Percentiles rank a stretch among this genome's conserved stretches.
Conservation (phyloP, 495 filamentous ascomycete species). For the Lepidopterella palustris region DNA sequence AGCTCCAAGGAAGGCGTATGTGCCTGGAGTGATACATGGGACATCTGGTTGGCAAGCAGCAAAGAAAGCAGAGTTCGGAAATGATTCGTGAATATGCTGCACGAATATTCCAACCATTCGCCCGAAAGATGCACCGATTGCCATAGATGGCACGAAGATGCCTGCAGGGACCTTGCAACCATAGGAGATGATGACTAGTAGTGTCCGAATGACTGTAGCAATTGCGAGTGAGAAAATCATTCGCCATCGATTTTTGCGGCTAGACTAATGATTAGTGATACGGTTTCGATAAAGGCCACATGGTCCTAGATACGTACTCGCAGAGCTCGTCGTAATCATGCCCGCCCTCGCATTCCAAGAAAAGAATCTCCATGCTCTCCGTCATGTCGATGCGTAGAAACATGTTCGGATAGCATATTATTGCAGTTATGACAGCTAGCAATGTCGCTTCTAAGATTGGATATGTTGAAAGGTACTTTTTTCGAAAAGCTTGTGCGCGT, state of each 20-base stretch:
- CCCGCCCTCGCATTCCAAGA: slow-evolving; percentile 86
- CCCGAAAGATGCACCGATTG: slow-evolving; percentile 89
- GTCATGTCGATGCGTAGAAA: slow-evolving; percentile 98
- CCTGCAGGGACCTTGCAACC: slow-evolving; percentile 97
- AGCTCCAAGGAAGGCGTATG: slow-evolving; percentile 90
- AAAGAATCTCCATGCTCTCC: slow-evolving; percentile 96
- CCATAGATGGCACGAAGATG: slow-evolving; percentile 98
- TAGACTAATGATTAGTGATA: slow-evolving; percentile 16
- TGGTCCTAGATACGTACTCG: slow-evolving; percentile 48
- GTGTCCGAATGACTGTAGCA: slow-evolving; percentile 73
- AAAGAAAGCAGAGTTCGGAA: slow-evolving; percentile 78
- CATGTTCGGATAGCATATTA: slow-evolving; percentile 93
- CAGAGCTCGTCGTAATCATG: slow-evolving; percentile 91
- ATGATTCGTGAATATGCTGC: slow-evolving; percentile 77
- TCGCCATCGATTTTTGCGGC: slow-evolving; percentile 58
- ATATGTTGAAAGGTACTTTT: slow-evolving; percentile 83
- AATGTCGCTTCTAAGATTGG: slow-evolving; percentile 83
- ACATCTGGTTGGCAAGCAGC: slow-evolving; percentile 80
- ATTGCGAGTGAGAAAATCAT: slow-evolving; percentile 75
- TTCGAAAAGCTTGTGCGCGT: slow-evolving; percentile 82
- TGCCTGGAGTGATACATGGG: slow-evolving; percentile 94
- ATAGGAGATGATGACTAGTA: slow-evolving; percentile 92
- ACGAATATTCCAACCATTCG: slow-evolving; percentile 91
- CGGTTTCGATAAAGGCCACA: neutral
- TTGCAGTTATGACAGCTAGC: slow-evolving; percentile 73